Conservation (phyloP, 2,329 filamentous ascomycete species). For the Hortaea sp. region DNA sequence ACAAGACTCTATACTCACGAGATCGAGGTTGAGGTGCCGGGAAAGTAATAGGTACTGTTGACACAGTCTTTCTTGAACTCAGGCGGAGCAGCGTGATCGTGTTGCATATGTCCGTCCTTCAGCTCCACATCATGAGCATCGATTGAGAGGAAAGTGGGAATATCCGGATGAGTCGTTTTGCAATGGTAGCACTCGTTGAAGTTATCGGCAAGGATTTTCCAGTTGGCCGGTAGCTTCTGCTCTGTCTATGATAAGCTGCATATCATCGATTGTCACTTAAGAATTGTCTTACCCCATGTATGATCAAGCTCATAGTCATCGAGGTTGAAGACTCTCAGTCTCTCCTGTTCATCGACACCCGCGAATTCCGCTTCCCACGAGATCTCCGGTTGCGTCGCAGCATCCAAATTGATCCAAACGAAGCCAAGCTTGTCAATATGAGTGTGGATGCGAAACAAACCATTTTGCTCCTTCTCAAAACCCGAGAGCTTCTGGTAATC, state of each 20-base stretch:
- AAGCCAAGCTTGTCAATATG: slow-evolving; percentile 1
- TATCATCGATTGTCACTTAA: no score
- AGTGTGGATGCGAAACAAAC: not conserved
- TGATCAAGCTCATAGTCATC: slow-evolving; percentile 7
- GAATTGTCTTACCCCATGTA: not conserved
- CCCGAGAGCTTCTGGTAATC: not conserved
- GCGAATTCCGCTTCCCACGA: not conserved
- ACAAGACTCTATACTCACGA: not conserved
- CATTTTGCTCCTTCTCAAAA: not conserved
- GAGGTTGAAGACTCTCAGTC: slow-evolving; percentile 4
- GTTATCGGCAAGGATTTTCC: not conserved
- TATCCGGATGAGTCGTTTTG: not conserved
- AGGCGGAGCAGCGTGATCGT: not conserved
- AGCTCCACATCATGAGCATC: not conserved
- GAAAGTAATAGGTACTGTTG: not conserved
- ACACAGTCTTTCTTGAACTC: not conserved
- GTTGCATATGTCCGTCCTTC: not conserved
- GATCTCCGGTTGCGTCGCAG: not conserved
- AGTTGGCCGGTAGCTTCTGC: not conserved
- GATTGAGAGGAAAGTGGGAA: not conserved
- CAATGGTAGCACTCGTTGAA: slow-evolving; percentile 1
- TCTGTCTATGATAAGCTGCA: no score
- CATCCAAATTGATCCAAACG: not conserved
- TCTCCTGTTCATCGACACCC: not conserved
- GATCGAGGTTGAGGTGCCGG: not conserved